A percentile compares a stretch with the other conserved stretches of the same genome.
Conservation (phyloP, 2,329 filamentous ascomycete species). For the Periconia sp. region DNA sequence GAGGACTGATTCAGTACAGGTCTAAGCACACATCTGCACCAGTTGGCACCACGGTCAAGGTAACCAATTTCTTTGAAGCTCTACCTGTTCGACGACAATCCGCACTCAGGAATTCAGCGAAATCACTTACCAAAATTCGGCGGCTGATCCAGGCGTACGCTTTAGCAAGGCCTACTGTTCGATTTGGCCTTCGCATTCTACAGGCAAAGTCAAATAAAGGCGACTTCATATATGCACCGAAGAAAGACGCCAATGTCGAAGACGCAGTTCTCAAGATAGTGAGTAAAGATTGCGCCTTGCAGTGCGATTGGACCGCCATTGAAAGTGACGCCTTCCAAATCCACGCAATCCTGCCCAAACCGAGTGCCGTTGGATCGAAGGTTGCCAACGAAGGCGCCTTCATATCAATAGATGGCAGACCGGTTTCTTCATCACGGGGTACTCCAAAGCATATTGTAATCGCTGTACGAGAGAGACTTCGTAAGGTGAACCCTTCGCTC, state of each 20-base stretch:
- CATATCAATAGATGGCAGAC: constrained; percentile 72
- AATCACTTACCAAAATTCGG: constrained; percentile 64
- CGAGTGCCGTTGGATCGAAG: constrained; percentile 50
- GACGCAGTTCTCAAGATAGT: constrained; percentile 69
- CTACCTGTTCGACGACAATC: constrained; percentile 69
- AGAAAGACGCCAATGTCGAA: constrained; percentile 54
- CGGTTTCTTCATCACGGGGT: constrained; percentile 62
- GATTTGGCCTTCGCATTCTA: constrained; percentile 65
- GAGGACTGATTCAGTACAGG: constrained; percentile 22
- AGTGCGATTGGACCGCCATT: constrained; percentile 56
- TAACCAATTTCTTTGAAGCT: constrained; percentile 63
- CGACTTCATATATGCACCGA: constrained; percentile 69
- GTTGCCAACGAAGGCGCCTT: constrained; percentile 57
- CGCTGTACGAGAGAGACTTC: constrained; percentile 60
- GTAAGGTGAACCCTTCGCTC: constrained; percentile 26
- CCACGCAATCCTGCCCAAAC: constrained; percentile 64
- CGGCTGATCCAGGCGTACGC: constrained; percentile 68
- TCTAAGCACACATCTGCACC: constrained; percentile 57
- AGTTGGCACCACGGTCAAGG: constrained; percentile 72
- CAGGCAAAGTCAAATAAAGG: constrained; percentile 58
- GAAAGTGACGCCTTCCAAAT: constrained; percentile 54
- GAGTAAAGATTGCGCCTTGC: constrained; percentile 61
- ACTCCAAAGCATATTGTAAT: constrained; percentile 65
- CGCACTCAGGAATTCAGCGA: constrained; percentile 63
- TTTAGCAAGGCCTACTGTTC: constrained; percentile 68